Evolutionary conservation across 106 monocot species (phyloP).

Genomic region (Triglochin maritima): DNA sequence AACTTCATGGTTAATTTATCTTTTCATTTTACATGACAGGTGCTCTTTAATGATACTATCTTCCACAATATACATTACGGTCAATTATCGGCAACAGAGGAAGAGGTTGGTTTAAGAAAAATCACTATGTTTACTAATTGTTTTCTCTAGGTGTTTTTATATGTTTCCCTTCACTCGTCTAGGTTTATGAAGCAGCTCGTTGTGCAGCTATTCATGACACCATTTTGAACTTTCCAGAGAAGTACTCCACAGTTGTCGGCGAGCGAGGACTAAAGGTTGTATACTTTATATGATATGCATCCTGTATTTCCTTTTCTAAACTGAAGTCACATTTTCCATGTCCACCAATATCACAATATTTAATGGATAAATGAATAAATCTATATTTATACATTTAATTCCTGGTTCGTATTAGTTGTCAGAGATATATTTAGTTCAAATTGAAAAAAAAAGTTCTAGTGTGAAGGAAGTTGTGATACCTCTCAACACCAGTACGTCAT

Average conservation of each 20-base stretch:
- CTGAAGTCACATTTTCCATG: no score
- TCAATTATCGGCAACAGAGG: conserved; percentile 71
- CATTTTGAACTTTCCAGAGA: conserved; percentile 89
- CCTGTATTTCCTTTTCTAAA: no score
- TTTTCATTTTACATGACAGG: conserved; percentile 25
- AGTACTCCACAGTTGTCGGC: conserved; percentile 86
- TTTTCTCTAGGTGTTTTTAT: background rate
- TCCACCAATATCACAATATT: no score
- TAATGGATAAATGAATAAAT: no score
- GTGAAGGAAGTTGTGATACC: no score
- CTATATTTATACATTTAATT: no score
- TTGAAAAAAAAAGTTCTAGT: no score
- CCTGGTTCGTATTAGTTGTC: no score
- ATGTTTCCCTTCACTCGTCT: conserved; percentile 8
- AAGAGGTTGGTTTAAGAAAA: conserved; percentile 46
- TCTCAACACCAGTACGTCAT: no score
- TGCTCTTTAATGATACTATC: conserved; percentile 96
- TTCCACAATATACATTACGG: conserved; percentile 96
- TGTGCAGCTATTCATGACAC: conserved; percentile 90
- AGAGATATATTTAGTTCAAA: no score
- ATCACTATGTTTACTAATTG: conserved; percentile 1
- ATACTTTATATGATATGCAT: background rate
- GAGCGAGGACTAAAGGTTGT: conserved; percentile 87
- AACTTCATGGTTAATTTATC: no score
- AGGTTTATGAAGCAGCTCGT: conserved; percentile 90